Base-by-base conservation (phyloP, 1,284 basidiomycete genomes). In the Pyrrhoderma noxium region DNA sequence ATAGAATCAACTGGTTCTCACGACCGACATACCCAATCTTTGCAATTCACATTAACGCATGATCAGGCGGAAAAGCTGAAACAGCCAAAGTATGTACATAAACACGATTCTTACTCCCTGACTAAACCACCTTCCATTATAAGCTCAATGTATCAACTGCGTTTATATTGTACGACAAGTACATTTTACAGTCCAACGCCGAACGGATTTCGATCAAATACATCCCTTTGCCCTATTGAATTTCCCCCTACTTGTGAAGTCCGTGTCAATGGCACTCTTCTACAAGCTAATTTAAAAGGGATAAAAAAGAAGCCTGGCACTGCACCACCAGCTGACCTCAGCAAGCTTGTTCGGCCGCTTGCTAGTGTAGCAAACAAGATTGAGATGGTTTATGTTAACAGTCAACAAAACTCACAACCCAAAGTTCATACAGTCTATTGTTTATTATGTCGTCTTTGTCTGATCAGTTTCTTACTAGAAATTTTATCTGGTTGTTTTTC, bases 251-350 rank as follows among this genome's bases (percentile, higher is more conserved):
- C 89, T 18, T 94, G 90, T 61, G 94, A 97, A 76, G 83, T 94
- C 47, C 81, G 85, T 59, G 79, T 96, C 36, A 95, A 97, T 64
- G 75, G 73, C 52, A 72, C 74, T 2, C 71, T 76, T 45, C 68
- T 95, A 27, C 72, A 72, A 9, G 90, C 88, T 47, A 94, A 88
- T 65, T 70, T 93, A 58, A 91, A 93, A 63, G 94, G 94, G 1
- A 70, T 97, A 60, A 94, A 96, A 74, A 96, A 96, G 68, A 95
- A 93, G 62, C 86, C 93, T n/a, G 93, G 93, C 0, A 96, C 91
- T 47, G 90, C 93, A 1, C 92, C 93, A 16, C 93, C 93, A 0
- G 85, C 93, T 8, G 86, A 95, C 63, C 67, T 97, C 36, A 79
- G 79, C 36, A 83, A 79, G 64, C 69, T 75, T 46, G 67, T 85